Base-by-base conservation (phyloP, 2,329 filamentous ascomycete species). In the Ophiostoma fasciatum region DNA sequence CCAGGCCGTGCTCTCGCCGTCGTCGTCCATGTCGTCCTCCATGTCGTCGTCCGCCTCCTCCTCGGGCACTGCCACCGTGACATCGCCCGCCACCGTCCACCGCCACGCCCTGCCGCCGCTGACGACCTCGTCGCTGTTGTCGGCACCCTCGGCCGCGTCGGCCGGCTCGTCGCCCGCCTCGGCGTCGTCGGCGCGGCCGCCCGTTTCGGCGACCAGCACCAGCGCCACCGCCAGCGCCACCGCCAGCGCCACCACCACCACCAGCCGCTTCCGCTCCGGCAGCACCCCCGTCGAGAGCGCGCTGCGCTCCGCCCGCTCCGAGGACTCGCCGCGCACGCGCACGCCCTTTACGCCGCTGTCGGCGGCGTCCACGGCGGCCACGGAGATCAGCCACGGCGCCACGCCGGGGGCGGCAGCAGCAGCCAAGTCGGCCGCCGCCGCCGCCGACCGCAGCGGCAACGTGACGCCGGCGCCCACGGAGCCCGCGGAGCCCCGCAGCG, bases 291-390 rank as follows among this genome's bases (percentile, higher is more conserved):
- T 51, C 40, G 66, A 68, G 9, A 49, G 51, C 32, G 51, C 46
- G 25, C 48, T 50, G 41, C 62, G 56, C 45, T 57, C 60, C 1
- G 57, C 56, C 10, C 58, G 59, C 29, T 52, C 51, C 14, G 67
- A 68, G 26, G 61, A 60, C 10, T 71, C 66, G 4, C 63, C 66
- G 1, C 58, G 53, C 44, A 52, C 55, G 21, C 60, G 61, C 35
- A 58, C 58, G 4, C 38, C 38, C 6, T 31, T 21, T 13, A 33
- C 60, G 4, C 61, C 65, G 4, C 57, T 51, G 36, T 69, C 66
- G 14, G 59, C 62, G 21, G 54, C 49, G n/a, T 51, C 50, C 5
- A 48, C 48, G 20, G 47, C 51, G 11, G 50, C 55, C 28, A 60
- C 51, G n/a, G n/a, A n/a, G n/a, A n/a, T n/a, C n/a, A n/a, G n/a